phyloP scores from a whole-genome alignment of 2,329 filamentous ascomycete species.

The Aspergillus viridinutans region DNA sequence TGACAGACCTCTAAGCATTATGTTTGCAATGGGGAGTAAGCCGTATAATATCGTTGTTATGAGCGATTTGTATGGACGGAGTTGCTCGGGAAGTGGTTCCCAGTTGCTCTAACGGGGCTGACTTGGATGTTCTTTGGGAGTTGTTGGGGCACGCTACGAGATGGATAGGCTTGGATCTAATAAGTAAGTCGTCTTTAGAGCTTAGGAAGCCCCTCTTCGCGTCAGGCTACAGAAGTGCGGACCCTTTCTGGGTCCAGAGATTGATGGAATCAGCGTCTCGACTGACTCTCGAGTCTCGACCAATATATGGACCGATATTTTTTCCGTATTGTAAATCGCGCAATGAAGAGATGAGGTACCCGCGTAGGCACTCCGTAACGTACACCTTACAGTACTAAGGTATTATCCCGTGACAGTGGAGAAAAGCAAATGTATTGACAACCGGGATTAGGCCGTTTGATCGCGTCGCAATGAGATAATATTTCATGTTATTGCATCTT shows the following conservation, averaged over 20 bases:
- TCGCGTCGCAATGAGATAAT: background rate
- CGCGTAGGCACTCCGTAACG: too few species aligned
- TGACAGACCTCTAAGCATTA: background rate
- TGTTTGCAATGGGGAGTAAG: background rate
- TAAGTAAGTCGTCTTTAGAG: background rate
- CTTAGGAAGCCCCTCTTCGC: background rate
- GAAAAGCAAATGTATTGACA: background rate
- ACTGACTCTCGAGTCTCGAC: background rate
- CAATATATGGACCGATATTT: background rate
- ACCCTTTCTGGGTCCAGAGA: background rate
- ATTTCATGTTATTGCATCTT: background rate
- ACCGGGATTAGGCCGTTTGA: background rate
- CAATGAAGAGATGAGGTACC: too few species aligned
- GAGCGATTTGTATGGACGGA: background rate
- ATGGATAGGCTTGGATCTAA: background rate
- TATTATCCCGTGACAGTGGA: background rate
- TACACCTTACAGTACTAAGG: too few species aligned
- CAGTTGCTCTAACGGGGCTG: background rate
- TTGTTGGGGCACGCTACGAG: background rate
- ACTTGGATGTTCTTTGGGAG: background rate
- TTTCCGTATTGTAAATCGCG: background rate
- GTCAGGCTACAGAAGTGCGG: background rate
- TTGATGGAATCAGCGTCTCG: background rate
- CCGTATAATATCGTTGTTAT: background rate
- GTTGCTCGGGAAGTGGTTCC: background rate